Conservation (phyloP, 768 basidiomycete genomes). For the Suillus subluteus region DNA sequence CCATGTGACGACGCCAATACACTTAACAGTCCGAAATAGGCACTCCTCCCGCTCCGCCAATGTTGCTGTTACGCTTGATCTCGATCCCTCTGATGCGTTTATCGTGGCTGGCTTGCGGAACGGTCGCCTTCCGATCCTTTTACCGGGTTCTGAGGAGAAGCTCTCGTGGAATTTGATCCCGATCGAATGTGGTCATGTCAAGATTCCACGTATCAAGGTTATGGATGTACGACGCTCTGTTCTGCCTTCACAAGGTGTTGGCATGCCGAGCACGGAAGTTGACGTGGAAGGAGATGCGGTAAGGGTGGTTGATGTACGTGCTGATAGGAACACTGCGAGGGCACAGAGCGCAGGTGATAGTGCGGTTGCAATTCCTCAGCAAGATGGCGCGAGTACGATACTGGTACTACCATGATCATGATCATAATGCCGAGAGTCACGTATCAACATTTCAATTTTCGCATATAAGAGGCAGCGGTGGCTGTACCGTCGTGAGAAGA, state of each 20-base stretch:
- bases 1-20: slow-evolving; percentile 61
- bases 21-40: slow-evolving; percentile 66
- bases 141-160: slow-evolving; percentile 71
- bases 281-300: slow-evolving; percentile 51
- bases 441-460: too few relatives aligned
- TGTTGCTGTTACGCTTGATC: slow-evolving; percentile 73
- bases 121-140: slow-evolving; percentile 68
- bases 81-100: slow-evolving; percentile 71
- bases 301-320: slow-evolving; percentile 55
- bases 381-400: slow-evolving; percentile 13
- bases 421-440: not conserved
- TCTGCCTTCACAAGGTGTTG: slow-evolving; percentile 29
- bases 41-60: slow-evolving; percentile 67
- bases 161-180: slow-evolving; percentile 73
- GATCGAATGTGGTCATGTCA: slow-evolving; percentile 71
- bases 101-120: slow-evolving; percentile 77
- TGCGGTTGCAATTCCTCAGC: slow-evolving; percentile 13
- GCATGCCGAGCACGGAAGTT: slow-evolving; percentile 30
- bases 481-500: not conserved
- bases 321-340: slow-evolving; percentile 36
- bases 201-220: slow-evolving; percentile 64
- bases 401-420: slow-evolving; percentile 23
- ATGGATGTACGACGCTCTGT: slow-evolving; percentile 49
- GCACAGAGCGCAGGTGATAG: slow-evolving; percentile 15
- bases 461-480: not conserved